These are phyloP conservation scores for Moringa oleifera DNA, from an alignment of 345 rosid species.

Conservation along the genomic window DNA sequence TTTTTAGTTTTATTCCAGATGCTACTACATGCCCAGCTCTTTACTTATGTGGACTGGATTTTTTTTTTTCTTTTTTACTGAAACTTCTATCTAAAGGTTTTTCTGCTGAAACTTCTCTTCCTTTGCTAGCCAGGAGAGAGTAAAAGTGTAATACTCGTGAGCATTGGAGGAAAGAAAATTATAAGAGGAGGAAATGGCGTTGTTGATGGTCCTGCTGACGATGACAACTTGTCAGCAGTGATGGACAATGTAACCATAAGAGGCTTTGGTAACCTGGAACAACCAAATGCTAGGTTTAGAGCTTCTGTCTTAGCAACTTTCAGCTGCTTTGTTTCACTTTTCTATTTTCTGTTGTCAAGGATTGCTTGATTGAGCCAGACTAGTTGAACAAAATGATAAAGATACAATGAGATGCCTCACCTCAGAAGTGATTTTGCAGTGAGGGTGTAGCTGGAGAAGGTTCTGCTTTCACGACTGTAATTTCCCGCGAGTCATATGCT, in stretches of 20 bases:
- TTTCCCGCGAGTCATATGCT: slow-evolving; percentile 68
- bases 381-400: not conserved
- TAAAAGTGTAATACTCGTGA: slow-evolving; percentile 72
- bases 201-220: slow-evolving; percentile 53
- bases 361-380: slow-evolving; percentile 7
- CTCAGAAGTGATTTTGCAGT: slow-evolving; percentile 43
- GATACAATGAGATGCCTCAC: slow-evolving; percentile 7
- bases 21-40: slow-evolving; percentile 9
- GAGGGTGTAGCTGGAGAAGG: slow-evolving; percentile 63
- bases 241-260: slow-evolving; percentile 40
- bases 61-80: not conserved
- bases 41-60: not conserved
- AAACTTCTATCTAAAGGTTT: not conserved
- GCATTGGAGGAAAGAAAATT: slow-evolving; percentile 69
- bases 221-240: slow-evolving; percentile 30
- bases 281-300: slow-evolving; percentile 57
- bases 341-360: slow-evolving; percentile 4
- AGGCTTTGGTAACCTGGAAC: slow-evolving; percentile 52
- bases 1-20: not conserved
- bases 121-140: slow-evolving; percentile 86
- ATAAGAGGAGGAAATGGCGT: slow-evolving; percentile 87
- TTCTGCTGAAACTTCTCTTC: slow-evolving; percentile 14
- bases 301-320: slow-evolving; percentile 20
- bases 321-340: slow-evolving; percentile 8
- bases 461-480: slow-evolving; percentile 37